phyloP scores from a whole-genome alignment of 495 filamentous ascomycete species.

The Talaromyces nanjingensis region DNA sequence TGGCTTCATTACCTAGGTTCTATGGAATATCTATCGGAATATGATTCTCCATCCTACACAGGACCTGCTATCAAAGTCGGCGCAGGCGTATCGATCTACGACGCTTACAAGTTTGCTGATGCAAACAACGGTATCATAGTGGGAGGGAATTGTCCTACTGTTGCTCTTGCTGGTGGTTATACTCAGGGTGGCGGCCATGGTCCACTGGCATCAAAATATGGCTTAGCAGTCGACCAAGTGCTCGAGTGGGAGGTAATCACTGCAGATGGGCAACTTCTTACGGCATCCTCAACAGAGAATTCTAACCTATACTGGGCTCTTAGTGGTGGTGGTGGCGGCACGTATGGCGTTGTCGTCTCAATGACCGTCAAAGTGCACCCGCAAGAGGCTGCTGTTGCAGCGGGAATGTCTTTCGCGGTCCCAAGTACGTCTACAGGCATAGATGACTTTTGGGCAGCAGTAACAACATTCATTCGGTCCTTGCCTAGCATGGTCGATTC shows the following conservation, averaged over 20 bases:
- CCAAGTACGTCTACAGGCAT: too few species aligned
- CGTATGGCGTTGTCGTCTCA: slow-evolving; percentile 27
- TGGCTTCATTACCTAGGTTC: too few species aligned
- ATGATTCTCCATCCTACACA: neutral
- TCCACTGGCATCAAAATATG: slow-evolving; percentile 33
- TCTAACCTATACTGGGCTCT: slow-evolving; percentile 49
- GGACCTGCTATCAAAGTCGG: too few species aligned
- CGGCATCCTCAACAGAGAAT: slow-evolving; percentile 38
- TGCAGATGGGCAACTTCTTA: slow-evolving; percentile 22
- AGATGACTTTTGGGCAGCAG: neutral
- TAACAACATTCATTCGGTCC: too few species aligned
- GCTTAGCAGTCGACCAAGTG: slow-evolving; percentile 45
- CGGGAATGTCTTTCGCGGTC: too few species aligned
- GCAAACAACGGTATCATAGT: slow-evolving; percentile 14
- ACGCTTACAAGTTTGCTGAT: slow-evolving; percentile 14
- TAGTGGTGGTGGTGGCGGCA: slow-evolving; percentile 20
- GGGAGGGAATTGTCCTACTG: slow-evolving; percentile 19
- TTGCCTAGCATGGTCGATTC: too few species aligned
- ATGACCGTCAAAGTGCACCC: slow-evolving; percentile 14
- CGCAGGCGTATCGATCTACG: slow-evolving; percentile 11
- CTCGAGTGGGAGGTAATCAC: slow-evolving; percentile 28
- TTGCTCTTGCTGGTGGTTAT: slow-evolving; percentile 37
- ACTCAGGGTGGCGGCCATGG: slow-evolving; percentile 45
- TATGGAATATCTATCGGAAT: too few species aligned
- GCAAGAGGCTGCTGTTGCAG: neutral